Conservation (phyloP, 768 basidiomycete species). For the Phylloporus scabripes region DNA sequence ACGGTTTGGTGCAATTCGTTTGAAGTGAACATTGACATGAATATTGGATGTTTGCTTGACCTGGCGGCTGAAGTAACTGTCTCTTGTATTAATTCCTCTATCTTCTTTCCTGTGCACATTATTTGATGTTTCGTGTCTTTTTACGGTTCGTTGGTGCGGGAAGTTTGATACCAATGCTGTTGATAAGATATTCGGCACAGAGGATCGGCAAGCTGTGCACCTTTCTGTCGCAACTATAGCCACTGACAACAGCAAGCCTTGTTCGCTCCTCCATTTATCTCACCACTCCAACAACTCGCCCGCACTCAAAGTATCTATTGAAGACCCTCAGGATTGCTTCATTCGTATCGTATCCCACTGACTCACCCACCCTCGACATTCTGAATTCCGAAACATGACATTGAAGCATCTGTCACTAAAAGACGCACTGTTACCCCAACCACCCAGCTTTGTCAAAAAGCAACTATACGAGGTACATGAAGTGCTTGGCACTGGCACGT, state of each 20-base stretch:
- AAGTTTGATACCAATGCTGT: no score
- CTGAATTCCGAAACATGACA: constrained; percentile 9
- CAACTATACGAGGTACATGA: constrained; percentile 70
- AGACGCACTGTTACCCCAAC: constrained; percentile 72
- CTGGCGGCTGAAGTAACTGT: no score
- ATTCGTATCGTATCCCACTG: background rate
- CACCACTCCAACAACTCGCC: background rate
- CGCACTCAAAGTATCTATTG: background rate
- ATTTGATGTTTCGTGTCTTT: no score
- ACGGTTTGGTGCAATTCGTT: constrained; percentile 4
- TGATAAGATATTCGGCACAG: constrained; percentile 17
- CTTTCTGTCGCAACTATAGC: background rate
- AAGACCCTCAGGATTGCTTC: background rate
- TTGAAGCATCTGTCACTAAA: constrained; percentile 36
- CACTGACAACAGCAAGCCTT: background rate
- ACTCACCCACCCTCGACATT: background rate
- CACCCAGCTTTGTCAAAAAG: constrained; percentile 83
- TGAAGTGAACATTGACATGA: constrained; percentile 4
- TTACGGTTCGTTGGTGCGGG: no score
- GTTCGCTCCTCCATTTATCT: background rate
- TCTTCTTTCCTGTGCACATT: no score
- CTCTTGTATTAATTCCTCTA: no score
- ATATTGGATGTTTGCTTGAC: background rate
- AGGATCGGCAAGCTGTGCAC: constrained; percentile 13
- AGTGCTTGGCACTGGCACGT: constrained; percentile 75